phyloP scores from a whole-genome alignment of 2,329 filamentous ascomycete genomes.

The Aureobasidium musti region DNA sequence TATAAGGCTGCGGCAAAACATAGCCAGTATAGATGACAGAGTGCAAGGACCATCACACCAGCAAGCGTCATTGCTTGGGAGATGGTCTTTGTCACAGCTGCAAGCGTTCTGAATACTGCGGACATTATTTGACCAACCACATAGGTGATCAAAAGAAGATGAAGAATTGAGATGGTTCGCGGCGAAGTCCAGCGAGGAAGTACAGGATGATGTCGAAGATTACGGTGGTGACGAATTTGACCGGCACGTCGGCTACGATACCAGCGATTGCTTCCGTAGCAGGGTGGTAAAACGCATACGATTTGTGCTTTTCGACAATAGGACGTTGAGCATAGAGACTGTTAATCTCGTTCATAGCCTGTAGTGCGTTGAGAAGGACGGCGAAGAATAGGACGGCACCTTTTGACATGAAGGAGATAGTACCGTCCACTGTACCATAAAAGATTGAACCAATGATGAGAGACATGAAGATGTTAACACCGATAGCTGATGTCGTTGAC shows the following conservation, averaged over 20 bases:
- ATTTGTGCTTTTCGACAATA: constrained; percentile 52
- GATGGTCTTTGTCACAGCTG: constrained; percentile 60
- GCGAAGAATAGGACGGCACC: constrained; percentile 63
- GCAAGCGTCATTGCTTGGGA: constrained; percentile 63
- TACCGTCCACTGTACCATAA: constrained; percentile 59
- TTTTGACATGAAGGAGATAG: constrained; percentile 72
- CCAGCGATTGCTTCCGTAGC: constrained; percentile 56
- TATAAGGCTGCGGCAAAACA: constrained; percentile 43
- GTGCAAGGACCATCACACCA: constrained; percentile 55
- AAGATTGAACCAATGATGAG: constrained; percentile 65
- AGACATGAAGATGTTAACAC: constrained; percentile 57
- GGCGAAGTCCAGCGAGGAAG: constrained; percentile 56
- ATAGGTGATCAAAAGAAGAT: constrained; percentile 62
- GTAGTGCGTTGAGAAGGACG: constrained; percentile 61
- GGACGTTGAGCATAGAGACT: constrained; percentile 56
- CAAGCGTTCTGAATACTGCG: constrained; percentile 57
- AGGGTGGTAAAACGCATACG: constrained; percentile 46
- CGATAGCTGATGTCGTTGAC: constrained; percentile 51
- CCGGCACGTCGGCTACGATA: constrained; percentile 58
- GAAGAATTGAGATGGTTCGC: constrained; percentile 56
- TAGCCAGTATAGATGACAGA: constrained; percentile 67
- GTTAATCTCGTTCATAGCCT: constrained; percentile 61
- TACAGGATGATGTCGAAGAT: constrained; percentile 61
- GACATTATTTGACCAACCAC: constrained; percentile 52
- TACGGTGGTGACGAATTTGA: constrained; percentile 56